Evolutionary conservation across 331 rosid species (phyloP), one percentile per base, ranked within the genome.

Genomic region (Saraca asoca): DNA sequence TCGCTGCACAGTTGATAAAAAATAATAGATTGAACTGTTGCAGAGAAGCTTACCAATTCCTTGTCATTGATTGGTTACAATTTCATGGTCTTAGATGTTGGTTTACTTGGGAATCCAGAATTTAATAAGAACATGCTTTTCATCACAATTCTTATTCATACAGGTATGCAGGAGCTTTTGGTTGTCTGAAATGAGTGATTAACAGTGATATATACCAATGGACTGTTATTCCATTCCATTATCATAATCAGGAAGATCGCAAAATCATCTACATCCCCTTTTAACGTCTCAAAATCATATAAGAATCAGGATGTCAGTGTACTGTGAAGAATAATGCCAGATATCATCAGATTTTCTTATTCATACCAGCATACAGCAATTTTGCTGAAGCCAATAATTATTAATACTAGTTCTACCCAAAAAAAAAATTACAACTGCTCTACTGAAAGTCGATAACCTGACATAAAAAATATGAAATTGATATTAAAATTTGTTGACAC

Each of bases 171-270:
- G 48, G 71, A 19, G 61, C 24, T 52, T 7, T 18, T 52, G 62
- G 42, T 66, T 52, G 35, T 52, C 62, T 52, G 18, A 66, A 52
- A 66, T 50, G n/a, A 15, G 53, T 20, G 39, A 66, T 19, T 38
- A 46, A 51, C 41, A 18, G 52, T 39, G 41, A 66, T 51, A 51
- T 14, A 18, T 35, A 24, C 31, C 35, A 37, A 20, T 51, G 62
- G 39, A 38, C 37, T 66, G 35, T 43, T 48, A 13, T 13, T 33
- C 43, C 51, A 29, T 11, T 67, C 44, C 19, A 10, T 10, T 13
- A 34, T 18, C 45, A 33, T 34, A n/a, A n/a, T n/a, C n/a, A n/a
- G n/a, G 46, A 44, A 17, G 50, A 45, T 69, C 3, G 66, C 66
- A 46, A 56, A 45, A 20, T 34, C 57, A 2, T 61, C 13, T 2